Conservation (phyloP, 1,284 basidiomycete species). For the Paramarasmius palmivorus region DNA sequence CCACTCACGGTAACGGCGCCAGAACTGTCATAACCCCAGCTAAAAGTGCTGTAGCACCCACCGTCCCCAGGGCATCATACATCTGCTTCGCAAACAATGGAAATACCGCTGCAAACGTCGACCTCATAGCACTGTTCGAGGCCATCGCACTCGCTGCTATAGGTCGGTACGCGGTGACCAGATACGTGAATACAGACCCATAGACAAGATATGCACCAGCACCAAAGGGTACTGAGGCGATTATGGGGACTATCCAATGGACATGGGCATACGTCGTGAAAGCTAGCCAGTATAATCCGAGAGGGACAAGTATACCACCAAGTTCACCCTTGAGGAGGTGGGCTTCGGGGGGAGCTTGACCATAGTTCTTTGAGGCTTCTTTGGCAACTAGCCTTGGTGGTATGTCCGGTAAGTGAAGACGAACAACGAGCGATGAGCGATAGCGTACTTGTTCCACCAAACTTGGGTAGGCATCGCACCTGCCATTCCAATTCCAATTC, state of each 20-base stretch:
- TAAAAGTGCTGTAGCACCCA: slow-evolving; percentile 31
- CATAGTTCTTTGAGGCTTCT: slow-evolving; percentile 36
- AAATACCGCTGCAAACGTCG: slow-evolving; percentile 45
- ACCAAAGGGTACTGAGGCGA: slow-evolving; percentile 35
- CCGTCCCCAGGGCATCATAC: slow-evolving; percentile 39
- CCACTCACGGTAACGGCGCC: slow-evolving; percentile 44
- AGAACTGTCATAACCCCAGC: slow-evolving; percentile 48
- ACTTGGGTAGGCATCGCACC: slow-evolving; percentile 57
- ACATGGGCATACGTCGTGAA: slow-evolving; percentile 44
- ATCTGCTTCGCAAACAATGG: slow-evolving; percentile 36
- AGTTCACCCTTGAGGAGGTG: slow-evolving; percentile 10
- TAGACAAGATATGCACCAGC: slow-evolving; percentile 51
- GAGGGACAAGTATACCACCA: slow-evolving; percentile 53
- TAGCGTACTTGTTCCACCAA: slow-evolving; percentile 57
- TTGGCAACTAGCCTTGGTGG: slow-evolving; percentile 48
- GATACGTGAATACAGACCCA: slow-evolving; percentile 42
- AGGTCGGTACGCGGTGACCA: slow-evolving; percentile 44
- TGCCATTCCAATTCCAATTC: slow-evolving; percentile 71
- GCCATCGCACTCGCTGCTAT: slow-evolving; percentile 51
- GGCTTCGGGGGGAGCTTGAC: slow-evolving; percentile 41
- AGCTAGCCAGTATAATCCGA: slow-evolving; percentile 37
- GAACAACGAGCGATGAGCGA: not conserved
- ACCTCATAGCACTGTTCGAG: slow-evolving; percentile 45
- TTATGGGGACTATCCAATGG: slow-evolving; percentile 46
- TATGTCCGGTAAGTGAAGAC: not conserved